Evolutionary conservation across 441 rosid genomes (phyloP), one percentile per base, ranked within the genome.

Genomic region (Daphne laureola): DNA sequence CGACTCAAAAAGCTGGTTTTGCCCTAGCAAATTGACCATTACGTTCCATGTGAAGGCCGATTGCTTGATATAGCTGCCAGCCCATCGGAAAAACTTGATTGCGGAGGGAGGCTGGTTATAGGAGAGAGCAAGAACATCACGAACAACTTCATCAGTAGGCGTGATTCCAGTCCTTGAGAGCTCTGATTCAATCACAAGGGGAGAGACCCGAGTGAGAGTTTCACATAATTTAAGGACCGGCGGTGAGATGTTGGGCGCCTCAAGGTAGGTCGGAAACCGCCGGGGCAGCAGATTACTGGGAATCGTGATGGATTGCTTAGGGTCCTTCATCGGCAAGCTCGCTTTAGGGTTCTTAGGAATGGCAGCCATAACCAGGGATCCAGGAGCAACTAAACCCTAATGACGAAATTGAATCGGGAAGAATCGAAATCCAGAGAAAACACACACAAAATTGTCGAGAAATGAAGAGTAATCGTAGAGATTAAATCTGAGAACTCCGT

Each of bases 1-100:
- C 14, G 70, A 54, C 25, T 74, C 84, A n/a, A 74, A 83, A 1
- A 63, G 62, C 5, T 46, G 63, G 58, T 71, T 83, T 62, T 71
- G 73, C 2, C 87, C 90, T 0, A 83, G 81, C 52, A 83, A 43
- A 65, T 83, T 85, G 4, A 83, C 83, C 69, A 83, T 66, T 16
- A 78, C 63, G 51, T 77, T 80, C 87, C 90, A 80, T 0, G 75
- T 67, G 4, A 41, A 58, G 1, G 68, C 43, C 14, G 73, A 55
- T 31, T 66, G 81, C 64, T 69, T 72, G 54, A 31, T 67, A 27
- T 45, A 35, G 12, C 62, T 14, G 5, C 79, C 75, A 0, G 73
- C 83, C 81, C 84, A 80, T 5, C 83, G 71, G 65, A 83, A 83
- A 69, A 74, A 83, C 55, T 69, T 61, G 31, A 80, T 47, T 1